These are phyloP conservation scores for Cyberlindnera lachancei DNA, from an alignment of 805 yeast species.

Conservation along the genomic window DNA sequence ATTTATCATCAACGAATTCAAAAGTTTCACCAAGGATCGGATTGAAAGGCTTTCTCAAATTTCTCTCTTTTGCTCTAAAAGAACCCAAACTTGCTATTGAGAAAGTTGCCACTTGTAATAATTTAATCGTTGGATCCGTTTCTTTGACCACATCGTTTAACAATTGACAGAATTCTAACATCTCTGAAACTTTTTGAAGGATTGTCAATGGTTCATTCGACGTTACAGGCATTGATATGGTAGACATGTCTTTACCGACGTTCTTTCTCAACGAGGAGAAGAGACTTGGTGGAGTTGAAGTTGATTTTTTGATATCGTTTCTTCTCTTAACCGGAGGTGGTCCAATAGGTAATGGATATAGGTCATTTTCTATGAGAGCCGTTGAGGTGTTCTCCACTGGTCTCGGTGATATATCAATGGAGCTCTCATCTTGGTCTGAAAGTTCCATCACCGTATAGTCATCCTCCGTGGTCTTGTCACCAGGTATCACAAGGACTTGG, in stretches of 20 bases:
- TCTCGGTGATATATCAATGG: slow-evolving; percentile 2
- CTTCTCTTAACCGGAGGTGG: slow-evolving; percentile 43
- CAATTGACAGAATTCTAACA: slow-evolving; percentile 66
- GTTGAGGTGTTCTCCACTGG: not conserved
- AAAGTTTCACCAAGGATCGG: slow-evolving; percentile 91
- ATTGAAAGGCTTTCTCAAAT: slow-evolving; percentile 84
- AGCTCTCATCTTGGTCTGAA: slow-evolving; percentile 19
- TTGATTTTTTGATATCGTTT: slow-evolving; percentile 48
- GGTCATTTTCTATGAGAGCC: slow-evolving; percentile 24
- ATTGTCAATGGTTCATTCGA: slow-evolving; percentile 87
- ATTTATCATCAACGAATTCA: slow-evolving; percentile 81
- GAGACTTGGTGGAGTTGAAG: slow-evolving; percentile 72
- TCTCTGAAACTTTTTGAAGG: slow-evolving; percentile 72
- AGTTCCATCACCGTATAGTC: slow-evolving; percentile 17
- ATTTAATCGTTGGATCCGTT: slow-evolving; percentile 43
- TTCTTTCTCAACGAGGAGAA: slow-evolving; percentile 76
- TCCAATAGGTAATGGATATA: slow-evolving; percentile 64
- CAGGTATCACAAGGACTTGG: slow-evolving; percentile 17
- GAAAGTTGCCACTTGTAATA: slow-evolving; percentile 70
- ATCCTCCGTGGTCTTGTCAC: slow-evolving; percentile 4
- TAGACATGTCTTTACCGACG: slow-evolving; percentile 83
- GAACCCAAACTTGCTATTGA: slow-evolving; percentile 70
- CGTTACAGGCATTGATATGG: slow-evolving; percentile 89
- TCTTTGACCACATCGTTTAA: slow-evolving; percentile 51
- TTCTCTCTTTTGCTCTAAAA: slow-evolving; percentile 66